Evolutionary conservation across 108 stramenopile genomes (phyloP), one percentile per base, ranked within the genome.

Genomic region (Cyclotella cryptica): DNA sequence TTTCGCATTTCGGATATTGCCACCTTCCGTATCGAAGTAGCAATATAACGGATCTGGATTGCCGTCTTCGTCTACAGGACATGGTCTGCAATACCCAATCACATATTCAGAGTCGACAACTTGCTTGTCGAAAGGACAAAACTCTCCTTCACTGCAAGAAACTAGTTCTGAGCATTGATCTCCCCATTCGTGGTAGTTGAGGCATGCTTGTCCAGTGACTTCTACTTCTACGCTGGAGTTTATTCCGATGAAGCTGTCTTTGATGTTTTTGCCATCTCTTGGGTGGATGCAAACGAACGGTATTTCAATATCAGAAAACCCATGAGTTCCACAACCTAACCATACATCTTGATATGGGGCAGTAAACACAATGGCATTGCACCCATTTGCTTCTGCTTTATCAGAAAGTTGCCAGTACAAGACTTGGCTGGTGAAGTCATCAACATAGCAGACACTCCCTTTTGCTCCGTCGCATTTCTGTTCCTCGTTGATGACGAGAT

Each of bases 371-470:
- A 66, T 24, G 13, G 66, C 66, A 42, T 2, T 28, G 40, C 66
- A 45, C 13, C 66, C 66, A 29, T 28, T 66, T 35, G 24, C 46
- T 49, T 66, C 66, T 1, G 46, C 44, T 40, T 49, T 49, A 15
- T 49, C 6, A 6, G 66, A 45, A 43, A 66, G 40, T 2, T 66
- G 28, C 18, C 22, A 49, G 21, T 66, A 45, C 6, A 27, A 26
- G 18, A 24, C 35, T 30, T 45, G 14, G 30, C 35, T 41, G 1
- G 66, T 66, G 47, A 29, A 35, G 43, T 35, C 66, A 14, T 66
- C 66, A 66, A 66, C 66, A 43, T 22, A 49, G 10, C 66, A 66
- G 21, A 66, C 29, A 27, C n/a, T n/a, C 13, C 40, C 66, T 43
- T 66, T 24, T n/a, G 66, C 66, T 15, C 22, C 40, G 2, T 14